Evolutionary conservation across 2,329 filamentous ascomycete genomes (phyloP).

Genomic region (Ophiocordyceps robertsii): DNA sequence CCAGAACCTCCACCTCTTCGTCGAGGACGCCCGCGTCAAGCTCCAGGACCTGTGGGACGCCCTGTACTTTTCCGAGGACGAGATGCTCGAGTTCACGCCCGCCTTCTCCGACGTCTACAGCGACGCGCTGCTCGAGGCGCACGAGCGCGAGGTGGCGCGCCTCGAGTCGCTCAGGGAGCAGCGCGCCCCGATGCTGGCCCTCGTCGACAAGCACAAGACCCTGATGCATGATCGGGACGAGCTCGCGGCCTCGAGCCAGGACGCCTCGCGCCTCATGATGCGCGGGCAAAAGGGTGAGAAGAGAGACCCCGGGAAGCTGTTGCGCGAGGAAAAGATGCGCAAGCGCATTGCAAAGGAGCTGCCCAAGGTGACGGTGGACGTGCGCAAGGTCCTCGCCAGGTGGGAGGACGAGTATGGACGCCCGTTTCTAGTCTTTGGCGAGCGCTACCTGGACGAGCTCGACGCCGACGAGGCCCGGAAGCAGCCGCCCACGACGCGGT

Average conservation of each 20-base stretch:
- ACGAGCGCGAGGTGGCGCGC: constrained; percentile 79
- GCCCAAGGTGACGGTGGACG: constrained; percentile 77
- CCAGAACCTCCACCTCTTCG: constrained; percentile 89
- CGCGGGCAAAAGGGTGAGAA: constrained; percentile 88
- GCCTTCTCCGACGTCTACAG: constrained; percentile 96
- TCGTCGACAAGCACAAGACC: constrained; percentile 72
- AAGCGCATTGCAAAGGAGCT: constrained; percentile 95
- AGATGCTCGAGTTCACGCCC: constrained; percentile 96
- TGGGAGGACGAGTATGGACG: constrained; percentile 94
- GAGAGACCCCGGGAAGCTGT: constrained; percentile 83
- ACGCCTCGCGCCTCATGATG: constrained; percentile 83
- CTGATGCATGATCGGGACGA: constrained; percentile 80
- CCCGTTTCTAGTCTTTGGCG: constrained; percentile 84
- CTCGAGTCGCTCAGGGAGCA: constrained; percentile 76
- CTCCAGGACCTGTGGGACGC: constrained; percentile 92
- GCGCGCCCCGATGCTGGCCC: constrained; percentile 66
- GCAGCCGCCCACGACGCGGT: constrained; percentile 35
- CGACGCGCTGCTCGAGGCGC: constrained; percentile 85
- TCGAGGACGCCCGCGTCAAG: constrained; percentile 83
- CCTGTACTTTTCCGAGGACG: constrained; percentile 90
- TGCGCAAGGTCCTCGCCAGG: constrained; percentile 64
- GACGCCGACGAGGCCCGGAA: constrained; percentile 47
- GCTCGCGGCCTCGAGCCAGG: constrained; percentile 79
- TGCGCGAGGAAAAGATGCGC: constrained; percentile 96
- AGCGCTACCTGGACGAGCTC: constrained; percentile 80